These are phyloP conservation scores for Solanum neorickii DNA, from an alignment of 257 asterid species.

Conservation along the genomic window DNA sequence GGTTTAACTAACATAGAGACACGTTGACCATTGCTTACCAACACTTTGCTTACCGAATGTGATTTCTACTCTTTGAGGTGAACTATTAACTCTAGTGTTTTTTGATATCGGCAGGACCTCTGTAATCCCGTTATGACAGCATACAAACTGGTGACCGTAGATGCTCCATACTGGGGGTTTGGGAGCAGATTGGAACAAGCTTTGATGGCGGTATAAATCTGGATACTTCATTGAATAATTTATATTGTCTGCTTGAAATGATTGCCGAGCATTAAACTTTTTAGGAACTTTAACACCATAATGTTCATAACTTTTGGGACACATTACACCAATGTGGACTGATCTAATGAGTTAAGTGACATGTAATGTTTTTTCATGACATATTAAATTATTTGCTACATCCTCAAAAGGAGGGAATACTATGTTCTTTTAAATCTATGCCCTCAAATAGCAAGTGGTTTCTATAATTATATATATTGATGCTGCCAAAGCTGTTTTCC, in stretches of 20 bases:
- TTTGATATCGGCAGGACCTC: constrained; percentile 32
- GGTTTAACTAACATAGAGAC: neutral
- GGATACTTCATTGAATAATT: neutral
- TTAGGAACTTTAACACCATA: neutral
- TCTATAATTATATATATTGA: neutral
- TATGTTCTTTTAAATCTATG: neutral
- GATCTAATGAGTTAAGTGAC: neutral
- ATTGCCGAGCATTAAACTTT: neutral
- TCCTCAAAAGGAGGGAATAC: neutral
- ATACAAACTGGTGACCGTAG: constrained; percentile 81
- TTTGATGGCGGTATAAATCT: constrained; percentile 45
- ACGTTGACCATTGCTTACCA: neutral
- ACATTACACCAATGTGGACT: neutral
- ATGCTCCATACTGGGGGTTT: constrained; percentile 87
- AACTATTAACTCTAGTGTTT: neutral
- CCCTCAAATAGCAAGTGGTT: neutral
- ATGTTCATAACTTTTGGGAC: neutral
- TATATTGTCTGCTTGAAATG: neutral
- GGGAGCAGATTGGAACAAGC: constrained; percentile 77
- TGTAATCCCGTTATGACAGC: constrained; percentile 83
- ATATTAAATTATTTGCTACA: neutral
- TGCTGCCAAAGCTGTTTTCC: neutral
- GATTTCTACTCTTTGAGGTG: neutral
- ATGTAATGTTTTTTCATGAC: neutral
- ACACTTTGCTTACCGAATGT: neutral